These are phyloP conservation scores for Blakeslea trispora DNA, from an alignment of 371 early-diverging fungal species.

Conservation along the genomic window DNA sequence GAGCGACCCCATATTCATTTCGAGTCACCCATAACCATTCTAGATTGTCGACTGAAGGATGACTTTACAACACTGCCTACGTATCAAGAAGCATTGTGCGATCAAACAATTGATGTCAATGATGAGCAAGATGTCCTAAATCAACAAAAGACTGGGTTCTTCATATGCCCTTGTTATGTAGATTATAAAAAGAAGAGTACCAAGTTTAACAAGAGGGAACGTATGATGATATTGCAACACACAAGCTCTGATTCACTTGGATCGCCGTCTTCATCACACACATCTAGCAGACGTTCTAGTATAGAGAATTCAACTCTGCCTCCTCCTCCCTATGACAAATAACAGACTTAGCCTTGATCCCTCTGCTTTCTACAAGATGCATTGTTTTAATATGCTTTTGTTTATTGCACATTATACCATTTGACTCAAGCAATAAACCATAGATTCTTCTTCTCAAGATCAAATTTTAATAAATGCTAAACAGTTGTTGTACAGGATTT, in stretches of 20 bases:
- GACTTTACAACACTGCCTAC: slow-evolving; percentile 45
- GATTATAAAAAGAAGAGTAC: slow-evolving; percentile 46
- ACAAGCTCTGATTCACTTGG: neutral
- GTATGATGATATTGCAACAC: slow-evolving; percentile 33
- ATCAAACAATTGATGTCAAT: slow-evolving; percentile 26
- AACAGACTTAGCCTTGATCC: no score
- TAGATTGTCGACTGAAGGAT: slow-evolving; percentile 50
- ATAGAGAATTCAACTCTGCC: no score
- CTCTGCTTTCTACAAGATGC: no score
- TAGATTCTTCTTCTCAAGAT: no score
- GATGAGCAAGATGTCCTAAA: slow-evolving; percentile 18
- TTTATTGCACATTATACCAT: no score
- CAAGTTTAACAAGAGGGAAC: slow-evolving; percentile 24
- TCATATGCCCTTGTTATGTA: slow-evolving; percentile 47
- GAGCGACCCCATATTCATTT: slow-evolving; percentile 32
- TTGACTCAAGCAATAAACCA: no score
- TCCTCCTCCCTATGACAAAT: no score
- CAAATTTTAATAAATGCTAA: no score
- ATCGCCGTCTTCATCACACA: no score
- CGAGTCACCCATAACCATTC: slow-evolving; percentile 49
- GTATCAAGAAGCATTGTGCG: slow-evolving; percentile 39
- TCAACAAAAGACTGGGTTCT: slow-evolving; percentile 30
- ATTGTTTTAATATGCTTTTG: no score
- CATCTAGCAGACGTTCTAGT: no score
- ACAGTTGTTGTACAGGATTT: no score